Percentiles rank a stretch among this genome's conserved stretches.
phyloP scores from a whole-genome alignment of 768 basidiomycete species.

The Stropharia rugosoannulata region DNA sequence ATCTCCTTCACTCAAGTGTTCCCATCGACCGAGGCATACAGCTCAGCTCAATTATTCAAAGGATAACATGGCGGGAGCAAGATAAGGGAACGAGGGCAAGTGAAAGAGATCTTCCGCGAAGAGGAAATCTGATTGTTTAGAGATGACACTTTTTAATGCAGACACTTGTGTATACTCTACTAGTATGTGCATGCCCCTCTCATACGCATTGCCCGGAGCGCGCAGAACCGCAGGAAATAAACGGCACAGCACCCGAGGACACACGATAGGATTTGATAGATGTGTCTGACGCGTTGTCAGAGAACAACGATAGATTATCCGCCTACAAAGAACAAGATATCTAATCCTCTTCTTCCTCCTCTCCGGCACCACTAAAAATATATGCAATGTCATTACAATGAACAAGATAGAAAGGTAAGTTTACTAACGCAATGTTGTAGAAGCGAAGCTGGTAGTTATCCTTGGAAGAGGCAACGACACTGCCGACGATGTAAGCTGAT shows the following conservation, averaged over 20 bases:
- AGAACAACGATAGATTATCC: background rate
- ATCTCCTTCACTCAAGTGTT: too few relatives aligned
- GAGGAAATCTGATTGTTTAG: slow-evolving; percentile 3
- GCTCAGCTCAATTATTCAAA: too few relatives aligned
- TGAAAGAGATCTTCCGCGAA: too few relatives aligned
- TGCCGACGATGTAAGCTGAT: slow-evolving; percentile 21
- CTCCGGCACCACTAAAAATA: slow-evolving; percentile 28
- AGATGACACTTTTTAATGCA: slow-evolving; percentile 4
- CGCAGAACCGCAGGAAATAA: too few relatives aligned
- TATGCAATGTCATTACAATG: too few relatives aligned
- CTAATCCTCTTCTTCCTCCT: slow-evolving; percentile 36
- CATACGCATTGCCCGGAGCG: slow-evolving; percentile 15
- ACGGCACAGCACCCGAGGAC: too few relatives aligned
- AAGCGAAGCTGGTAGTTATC: slow-evolving; percentile 93
- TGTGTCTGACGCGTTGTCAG: too few relatives aligned
- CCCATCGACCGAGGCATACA: too few relatives aligned
- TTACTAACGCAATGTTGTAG: slow-evolving; percentile 86
- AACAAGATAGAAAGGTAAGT: too few relatives aligned
- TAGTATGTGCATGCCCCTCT: slow-evolving; percentile 12
- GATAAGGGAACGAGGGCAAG: too few relatives aligned
- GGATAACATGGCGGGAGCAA: too few relatives aligned
- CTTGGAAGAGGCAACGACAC: slow-evolving; percentile 91
- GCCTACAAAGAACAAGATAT: slow-evolving; percentile 4
- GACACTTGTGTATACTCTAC: slow-evolving; percentile 24
- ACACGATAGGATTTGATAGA: too few relatives aligned